A percentile compares a stretch with the other conserved stretches of the same genome.
phyloP scores from a whole-genome alignment of 2,329 filamentous ascomycete species.

The Eutypa lata region DNA sequence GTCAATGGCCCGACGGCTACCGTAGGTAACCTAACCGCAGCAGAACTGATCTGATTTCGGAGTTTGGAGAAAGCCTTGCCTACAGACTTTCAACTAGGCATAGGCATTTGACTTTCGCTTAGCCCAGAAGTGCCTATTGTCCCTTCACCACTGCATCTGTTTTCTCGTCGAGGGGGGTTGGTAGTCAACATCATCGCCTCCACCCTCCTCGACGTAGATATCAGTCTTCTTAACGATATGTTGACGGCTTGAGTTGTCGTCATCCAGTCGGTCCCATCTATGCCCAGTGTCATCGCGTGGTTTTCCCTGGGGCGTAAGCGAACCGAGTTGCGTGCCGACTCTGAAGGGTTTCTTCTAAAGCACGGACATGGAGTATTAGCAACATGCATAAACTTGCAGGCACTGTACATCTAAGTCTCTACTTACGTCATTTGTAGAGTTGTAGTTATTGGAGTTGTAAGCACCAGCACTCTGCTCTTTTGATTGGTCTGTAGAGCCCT shows the following conservation, averaged over 20 bases:
- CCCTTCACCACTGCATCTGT: too few relatives aligned
- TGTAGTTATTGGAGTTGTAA: too few relatives aligned
- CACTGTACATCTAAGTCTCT: background rate
- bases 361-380: background rate
- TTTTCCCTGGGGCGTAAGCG: conserved; percentile 1
- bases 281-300: background rate
- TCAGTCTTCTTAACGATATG: conserved; percentile 2
- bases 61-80: too few relatives aligned
- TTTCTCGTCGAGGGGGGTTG: too few relatives aligned
- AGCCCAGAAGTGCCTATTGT: too few relatives aligned
- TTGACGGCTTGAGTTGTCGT: conserved; percentile 1
- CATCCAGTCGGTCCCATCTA: conserved; percentile 2
- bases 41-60: too few relatives aligned
- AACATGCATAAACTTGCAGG: background rate
- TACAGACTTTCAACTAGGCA: too few relatives aligned
- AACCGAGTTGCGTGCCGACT: background rate
- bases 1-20: too few relatives aligned
- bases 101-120: too few relatives aligned
- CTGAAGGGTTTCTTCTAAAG: background rate
- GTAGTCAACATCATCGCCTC: too few relatives aligned
- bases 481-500: background rate
- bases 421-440: conserved; percentile 1
- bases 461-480: background rate
- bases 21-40: too few relatives aligned
- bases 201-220: conserved; percentile 9